Percentiles rank a stretch among this genome's conserved stretches.
Evolutionary conservation across 148 eudicot species (phyloP).

Genomic region (Camellia lanceoleosa): DNA sequence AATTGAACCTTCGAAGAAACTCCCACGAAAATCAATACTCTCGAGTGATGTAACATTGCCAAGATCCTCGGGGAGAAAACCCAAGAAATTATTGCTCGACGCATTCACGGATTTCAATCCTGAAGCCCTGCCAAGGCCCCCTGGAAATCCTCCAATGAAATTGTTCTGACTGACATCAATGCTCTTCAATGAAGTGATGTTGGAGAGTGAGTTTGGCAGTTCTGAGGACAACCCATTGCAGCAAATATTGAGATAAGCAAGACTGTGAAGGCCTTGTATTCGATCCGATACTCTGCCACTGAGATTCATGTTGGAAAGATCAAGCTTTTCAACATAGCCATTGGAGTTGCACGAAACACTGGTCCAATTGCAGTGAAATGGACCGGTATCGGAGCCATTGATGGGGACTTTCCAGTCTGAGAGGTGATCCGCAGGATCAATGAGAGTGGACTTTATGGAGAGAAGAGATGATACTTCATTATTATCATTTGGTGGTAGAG

Average conservation of each 20-base stretch:
- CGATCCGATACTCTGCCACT: constrained; percentile 60
- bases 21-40: constrained; percentile 68
- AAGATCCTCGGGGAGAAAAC: constrained; percentile 63
- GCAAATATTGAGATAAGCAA: constrained; percentile 51
- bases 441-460: constrained; percentile 49
- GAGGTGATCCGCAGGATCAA: constrained; percentile 54
- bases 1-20: constrained; percentile 59
- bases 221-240: constrained; percentile 63
- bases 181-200: constrained; percentile 44
- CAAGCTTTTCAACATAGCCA: constrained; percentile 56
- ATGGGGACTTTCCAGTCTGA: constrained; percentile 45
- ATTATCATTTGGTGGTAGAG: constrained; percentile 1
- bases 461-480: constrained; percentile 47
- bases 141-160: constrained; percentile 53
- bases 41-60: constrained; percentile 58
- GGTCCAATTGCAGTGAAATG: constrained; percentile 70
- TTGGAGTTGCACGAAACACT: constrained; percentile 66
- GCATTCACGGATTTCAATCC: constrained; percentile 46
- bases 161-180: constrained; percentile 74
- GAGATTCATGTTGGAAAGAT: constrained; percentile 76
- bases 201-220: constrained; percentile 56
- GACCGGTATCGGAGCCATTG: constrained; percentile 1
- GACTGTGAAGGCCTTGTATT: constrained; percentile 36
- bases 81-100: constrained; percentile 73
- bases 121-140: constrained; percentile 47